Conservation (phyloP, 2,329 filamentous ascomycete genomes). For the Clathrospora elynae region DNA sequence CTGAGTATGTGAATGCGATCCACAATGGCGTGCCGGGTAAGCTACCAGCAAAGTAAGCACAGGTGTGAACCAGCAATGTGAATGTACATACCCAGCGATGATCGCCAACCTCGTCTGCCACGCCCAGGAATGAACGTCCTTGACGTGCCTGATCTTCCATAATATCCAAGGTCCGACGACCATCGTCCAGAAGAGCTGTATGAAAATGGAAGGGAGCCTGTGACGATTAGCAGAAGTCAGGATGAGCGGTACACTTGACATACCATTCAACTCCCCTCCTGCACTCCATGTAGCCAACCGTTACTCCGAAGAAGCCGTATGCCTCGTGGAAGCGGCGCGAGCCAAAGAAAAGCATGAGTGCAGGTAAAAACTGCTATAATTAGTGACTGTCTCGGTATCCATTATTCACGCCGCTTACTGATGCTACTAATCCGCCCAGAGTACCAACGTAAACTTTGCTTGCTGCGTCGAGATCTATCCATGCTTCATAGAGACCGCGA, state of each 20-base stretch:
- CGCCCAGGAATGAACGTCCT: conserved; percentile 48
- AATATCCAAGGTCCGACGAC: conserved; percentile 47
- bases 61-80: neutral
- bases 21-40: conserved; percentile 47
- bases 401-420: conserved; percentile 28
- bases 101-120: conserved; percentile 48
- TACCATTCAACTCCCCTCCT: conserved; percentile 69
- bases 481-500: conserved; percentile 37
- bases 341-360: conserved; percentile 64
- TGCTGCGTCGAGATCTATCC: conserved; percentile 40
- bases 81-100: conserved; percentile 39
- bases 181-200: conserved; percentile 47
- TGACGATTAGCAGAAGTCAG: conserved; percentile 10
- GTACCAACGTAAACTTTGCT: conserved; percentile 43
- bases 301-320: conserved; percentile 60
- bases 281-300: conserved; percentile 52
- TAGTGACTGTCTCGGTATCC: conserved; percentile 12
- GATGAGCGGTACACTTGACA: conserved; percentile 6
- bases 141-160: conserved; percentile 46
- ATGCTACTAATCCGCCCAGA: conserved; percentile 34
- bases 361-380: conserved; percentile 59
- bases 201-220: conserved; percentile 46
- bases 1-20: conserved; percentile 46
- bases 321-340: conserved; percentile 67
- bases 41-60: conserved; percentile 31